A percentile compares a stretch with the other conserved stretches of the same genome.
Conservation (phyloP, 2,329 filamentous ascomycete species). For the Seiridium cupressi region DNA sequence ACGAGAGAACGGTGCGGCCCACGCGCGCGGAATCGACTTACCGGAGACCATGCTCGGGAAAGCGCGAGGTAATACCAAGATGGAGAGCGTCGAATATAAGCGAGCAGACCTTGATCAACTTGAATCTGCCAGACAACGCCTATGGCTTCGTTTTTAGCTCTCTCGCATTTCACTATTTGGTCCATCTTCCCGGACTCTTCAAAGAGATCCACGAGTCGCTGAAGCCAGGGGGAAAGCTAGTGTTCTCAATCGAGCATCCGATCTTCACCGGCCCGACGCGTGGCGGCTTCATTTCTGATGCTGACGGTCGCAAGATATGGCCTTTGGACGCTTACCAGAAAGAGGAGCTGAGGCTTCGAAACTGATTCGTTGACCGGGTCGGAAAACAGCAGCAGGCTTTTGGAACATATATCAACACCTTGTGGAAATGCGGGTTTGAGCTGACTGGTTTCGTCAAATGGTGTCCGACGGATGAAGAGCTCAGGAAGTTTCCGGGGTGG, state of each 20-base stretch:
- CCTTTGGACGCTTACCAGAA: constrained; percentile 38
- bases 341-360: constrained; percentile 37
- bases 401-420: constrained; percentile 35
- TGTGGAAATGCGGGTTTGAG: constrained; percentile 34
- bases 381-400: constrained; percentile 46
- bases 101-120: constrained; percentile 32
- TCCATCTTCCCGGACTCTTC: constrained; percentile 29
- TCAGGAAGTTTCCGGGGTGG: constrained; percentile 12
- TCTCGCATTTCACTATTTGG: constrained; percentile 39
- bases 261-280: constrained; percentile 40
- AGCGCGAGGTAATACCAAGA: constrained; percentile 27
- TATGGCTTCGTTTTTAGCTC: constrained; percentile 40
- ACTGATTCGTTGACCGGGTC: constrained; percentile 41
- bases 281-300: constrained; percentile 24
- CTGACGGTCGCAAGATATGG: constrained; percentile 36
- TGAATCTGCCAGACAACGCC: constrained; percentile 16
- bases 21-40: constrained; percentile 37
- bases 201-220: constrained; percentile 28
- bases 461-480: constrained; percentile 19
- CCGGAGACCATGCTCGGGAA: constrained; percentile 41
- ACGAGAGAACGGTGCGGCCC: constrained; percentile 31
- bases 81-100: constrained; percentile 28
- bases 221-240: constrained; percentile 31
- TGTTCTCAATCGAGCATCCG: constrained; percentile 48
- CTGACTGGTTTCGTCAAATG: constrained; percentile 39